These are phyloP conservation scores for Cladophialophora carrionii DNA, from an alignment of 2,329 filamentous ascomycete genomes.

Conservation along the genomic window DNA sequence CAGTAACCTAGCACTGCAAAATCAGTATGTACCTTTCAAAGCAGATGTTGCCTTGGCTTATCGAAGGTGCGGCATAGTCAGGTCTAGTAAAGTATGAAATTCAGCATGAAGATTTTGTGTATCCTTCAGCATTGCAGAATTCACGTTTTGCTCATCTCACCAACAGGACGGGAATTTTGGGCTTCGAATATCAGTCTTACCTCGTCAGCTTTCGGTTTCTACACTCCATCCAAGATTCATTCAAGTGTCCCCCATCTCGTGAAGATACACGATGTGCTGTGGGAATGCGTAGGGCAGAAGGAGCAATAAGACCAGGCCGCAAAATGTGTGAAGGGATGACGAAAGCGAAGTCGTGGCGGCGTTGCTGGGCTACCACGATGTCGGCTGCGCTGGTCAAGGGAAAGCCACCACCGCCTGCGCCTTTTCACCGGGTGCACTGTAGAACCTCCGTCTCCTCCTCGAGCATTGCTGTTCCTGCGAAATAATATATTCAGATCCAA, in stretches of 20 bases:
- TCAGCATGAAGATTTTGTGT: conserved; percentile 27
- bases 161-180: background rate
- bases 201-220: background rate
- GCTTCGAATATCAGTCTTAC: background rate
- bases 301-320: background rate
- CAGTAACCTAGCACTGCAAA: background rate
- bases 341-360: conserved; percentile 1
- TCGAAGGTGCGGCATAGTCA: conserved; percentile 14
- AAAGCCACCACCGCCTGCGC: background rate
- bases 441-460: background rate
- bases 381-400: background rate
- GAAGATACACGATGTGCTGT: background rate
- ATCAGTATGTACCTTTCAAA: background rate
- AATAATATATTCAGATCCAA: background rate
- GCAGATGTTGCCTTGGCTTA: background rate
- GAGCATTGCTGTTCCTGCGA: background rate
- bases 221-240: background rate
- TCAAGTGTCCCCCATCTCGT: background rate
- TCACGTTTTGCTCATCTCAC: conserved; percentile 32
- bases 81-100: conserved; percentile 25
- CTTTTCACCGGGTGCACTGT: background rate
- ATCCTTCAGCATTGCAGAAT: conserved; percentile 36
- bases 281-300: background rate
- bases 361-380: background rate
- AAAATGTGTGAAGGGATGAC: background rate